Base-by-base conservation (phyloP, 768 basidiomycete genomes). In the Boletus subcaerulescens region DNA sequence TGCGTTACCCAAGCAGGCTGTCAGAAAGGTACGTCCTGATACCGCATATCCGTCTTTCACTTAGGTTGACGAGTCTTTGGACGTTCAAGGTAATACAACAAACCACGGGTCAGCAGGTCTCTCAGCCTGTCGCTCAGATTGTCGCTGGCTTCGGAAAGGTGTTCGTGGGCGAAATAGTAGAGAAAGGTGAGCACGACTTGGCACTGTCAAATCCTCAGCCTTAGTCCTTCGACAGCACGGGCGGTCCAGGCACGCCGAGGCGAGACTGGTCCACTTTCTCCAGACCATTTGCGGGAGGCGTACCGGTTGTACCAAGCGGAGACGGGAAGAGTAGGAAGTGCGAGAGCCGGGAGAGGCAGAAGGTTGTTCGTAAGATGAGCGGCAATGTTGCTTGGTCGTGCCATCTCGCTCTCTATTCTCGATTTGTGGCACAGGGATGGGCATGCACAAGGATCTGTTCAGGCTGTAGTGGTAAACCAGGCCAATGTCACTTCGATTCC, bases 141-240 rank as follows among this genome's bases (percentile, higher is more conserved):
- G 87, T 95, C 3, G 91, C 92, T 6, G 93, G 93, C 57, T 89
- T 96, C 53, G 80, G 83, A 14, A 96, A 95, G 65, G 91, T 96
- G 0, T 96, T 94, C 56, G 91, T 96, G 4, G 93, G 93, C 3
- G 93, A 95, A 69, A 89, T 96, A 6, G 81, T 94, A 17, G 93
- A 94, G 66, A 89, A 88, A 73, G 92, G 92, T 91, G 46, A 52
- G 42, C 11, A 18, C 1, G 8, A 32, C 35, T 5, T 6, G 3
- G 20, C 13, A 24, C 17, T 0, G 9, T 0, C 13, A 24, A 18
- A 14, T 24, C 13, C 22, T 20, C 29, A 46, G 33, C 43, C 22
- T 36, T 22, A 12, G 1, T 40, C 26, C 22, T 31, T 13, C 18
- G 14, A 35, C 53, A 93, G 93, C 91, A 20, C 88, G 91, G 10